These are phyloP conservation scores for Citrullus colocynthis DNA, from an alignment of 306 rosid genomes.

Conservation along the genomic window DNA sequence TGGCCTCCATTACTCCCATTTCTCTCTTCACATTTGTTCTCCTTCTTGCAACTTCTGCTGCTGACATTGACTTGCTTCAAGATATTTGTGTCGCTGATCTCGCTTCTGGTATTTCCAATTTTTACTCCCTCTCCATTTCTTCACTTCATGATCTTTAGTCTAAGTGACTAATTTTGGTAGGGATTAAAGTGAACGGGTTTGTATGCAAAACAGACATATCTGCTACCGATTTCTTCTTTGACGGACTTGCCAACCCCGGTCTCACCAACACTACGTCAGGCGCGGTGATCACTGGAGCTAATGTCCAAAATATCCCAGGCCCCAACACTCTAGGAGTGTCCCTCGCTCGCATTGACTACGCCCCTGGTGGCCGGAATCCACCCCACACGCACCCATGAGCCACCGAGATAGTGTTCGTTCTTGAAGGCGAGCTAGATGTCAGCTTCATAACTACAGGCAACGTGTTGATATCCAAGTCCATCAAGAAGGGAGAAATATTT, in stretches of 20 bases:
- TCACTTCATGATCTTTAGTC: background rate
- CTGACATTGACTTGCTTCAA: conserved; percentile 84
- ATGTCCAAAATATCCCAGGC: conserved; percentile 62
- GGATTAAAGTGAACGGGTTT: conserved; percentile 56
- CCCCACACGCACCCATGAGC: conserved; percentile 95
- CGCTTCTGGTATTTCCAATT: conserved; percentile 30
- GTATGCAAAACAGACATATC: conserved; percentile 50
- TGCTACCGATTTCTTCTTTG: conserved; percentile 48
- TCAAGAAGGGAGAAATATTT: conserved; percentile 58
- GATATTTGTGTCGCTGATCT: conserved; percentile 76
- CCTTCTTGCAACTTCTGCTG: conserved; percentile 16
- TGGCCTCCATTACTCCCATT: background rate
- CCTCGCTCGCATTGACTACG: conserved; percentile 65
- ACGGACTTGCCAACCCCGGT: conserved; percentile 41
- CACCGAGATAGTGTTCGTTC: conserved; percentile 48
- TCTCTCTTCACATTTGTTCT: background rate
- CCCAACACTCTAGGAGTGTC: conserved; percentile 85
- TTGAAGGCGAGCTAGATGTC: conserved; percentile 47
- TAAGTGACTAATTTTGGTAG: conserved; percentile 19
- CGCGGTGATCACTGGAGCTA: conserved; percentile 56
- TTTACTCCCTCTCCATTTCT: background rate
- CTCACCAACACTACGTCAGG: conserved; percentile 60
- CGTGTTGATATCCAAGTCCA: conserved; percentile 49
- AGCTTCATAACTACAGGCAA: conserved; percentile 67
- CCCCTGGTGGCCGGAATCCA: conserved; percentile 79